Base-by-base conservation (phyloP, 2,329 filamentous ascomycete genomes). In the Botrytis porri region DNA sequence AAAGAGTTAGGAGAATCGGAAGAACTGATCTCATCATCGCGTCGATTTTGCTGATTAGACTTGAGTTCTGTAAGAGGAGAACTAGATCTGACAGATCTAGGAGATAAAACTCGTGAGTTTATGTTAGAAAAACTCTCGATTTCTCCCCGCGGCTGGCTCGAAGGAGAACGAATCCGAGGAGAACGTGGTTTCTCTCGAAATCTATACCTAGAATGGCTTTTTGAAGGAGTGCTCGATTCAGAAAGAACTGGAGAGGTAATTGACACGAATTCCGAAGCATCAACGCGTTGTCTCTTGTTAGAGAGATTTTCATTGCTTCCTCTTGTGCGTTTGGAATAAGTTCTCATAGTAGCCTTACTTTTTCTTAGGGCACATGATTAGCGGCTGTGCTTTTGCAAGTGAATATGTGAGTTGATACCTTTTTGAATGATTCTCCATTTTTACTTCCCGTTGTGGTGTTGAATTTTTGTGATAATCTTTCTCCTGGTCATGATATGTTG, bases 221-320 rank as follows among this genome's bases (percentile, higher is more conserved):
- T 29, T 20, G n/a, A 4, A 32, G 60, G 9, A 25, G 3, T 2
- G 25, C 10, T 18, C 25, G 37, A 43, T n/a, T 45, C 60, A 43
- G 29, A 64, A 16, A 20, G 4, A 18, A n/a, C 41, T 48, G 18
- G 32, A 67, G 70, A 51, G 25, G 51, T 41, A 72, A 59, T 20
- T n/a, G 62, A 25, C 25, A 67, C 45, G 20, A 72, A 57, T 39
- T 69, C 48, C 35, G 51, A n/a, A 59, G 74, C 64, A 63, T 76
- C 74, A 66, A 75, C 35, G 35, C 73, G 74, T 76, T 71, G 71
- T 65, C 73, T 67, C 51, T 73, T 74, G n/a, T 22, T 74, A 4
- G 69, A 43, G 63, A 63, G 60, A 32, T 29, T 54, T 41, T 73
- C 41, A 59, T 62, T 74, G 35, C 37, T 70, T 48, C 69, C 69